Percentiles rank a stretch among this genome's conserved stretches.
phyloP scores from a whole-genome alignment of 225 moss, liverwort and hornwort genomes.

The Physcomitrellopsis africana region DNA sequence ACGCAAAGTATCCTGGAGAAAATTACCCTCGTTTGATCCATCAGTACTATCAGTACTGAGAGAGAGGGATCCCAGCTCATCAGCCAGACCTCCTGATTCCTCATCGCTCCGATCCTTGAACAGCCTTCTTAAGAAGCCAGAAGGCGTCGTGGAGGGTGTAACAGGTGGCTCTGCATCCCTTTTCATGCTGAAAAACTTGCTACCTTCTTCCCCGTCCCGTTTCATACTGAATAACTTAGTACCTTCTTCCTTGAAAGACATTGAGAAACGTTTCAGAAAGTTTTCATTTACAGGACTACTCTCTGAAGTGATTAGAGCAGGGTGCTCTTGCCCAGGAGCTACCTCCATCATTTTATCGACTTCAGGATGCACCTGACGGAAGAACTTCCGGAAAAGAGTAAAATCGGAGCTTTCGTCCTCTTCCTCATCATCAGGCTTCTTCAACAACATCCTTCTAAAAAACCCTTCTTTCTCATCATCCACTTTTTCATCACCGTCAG shows the following conservation, averaged over 20 bases:
- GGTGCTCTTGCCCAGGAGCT: conserved; percentile 61
- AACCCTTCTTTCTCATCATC: conserved; percentile 98
- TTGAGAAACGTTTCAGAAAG: conserved; percentile 77
- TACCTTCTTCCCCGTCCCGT: conserved; percentile 79
- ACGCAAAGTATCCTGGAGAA: conserved; percentile 64
- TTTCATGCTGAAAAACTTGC: conserved; percentile 71
- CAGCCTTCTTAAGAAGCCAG: conserved; percentile 80
- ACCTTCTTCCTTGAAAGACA: conserved; percentile 67
- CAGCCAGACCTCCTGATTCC: conserved; percentile 55
- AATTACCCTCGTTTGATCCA: conserved; percentile 62
- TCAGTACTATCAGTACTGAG: conserved; percentile 60
- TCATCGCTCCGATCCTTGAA: conserved; percentile 90
- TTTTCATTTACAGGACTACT: conserved; percentile 82
- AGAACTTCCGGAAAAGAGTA: conserved; percentile 80
- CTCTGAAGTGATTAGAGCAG: conserved; percentile 68
- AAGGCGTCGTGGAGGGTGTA: conserved; percentile 72
- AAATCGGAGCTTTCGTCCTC: conserved; percentile 94
- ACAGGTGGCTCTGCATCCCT: conserved; percentile 71
- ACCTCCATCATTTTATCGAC: conserved; percentile 60
- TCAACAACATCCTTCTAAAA: conserved; percentile 84
- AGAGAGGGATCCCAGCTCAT: conserved; percentile 67
- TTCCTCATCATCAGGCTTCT: conserved; percentile 82
- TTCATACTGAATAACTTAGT: conserved; percentile 64
- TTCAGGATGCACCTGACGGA: conserved; percentile 93
- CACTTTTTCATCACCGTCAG: conserved; percentile 75